A percentile compares a stretch with the other conserved stretches of the same genome.
Evolutionary conservation across 352 stramenopile species (phyloP).

Genomic region (Peronosclerospora sorghi): DNA sequence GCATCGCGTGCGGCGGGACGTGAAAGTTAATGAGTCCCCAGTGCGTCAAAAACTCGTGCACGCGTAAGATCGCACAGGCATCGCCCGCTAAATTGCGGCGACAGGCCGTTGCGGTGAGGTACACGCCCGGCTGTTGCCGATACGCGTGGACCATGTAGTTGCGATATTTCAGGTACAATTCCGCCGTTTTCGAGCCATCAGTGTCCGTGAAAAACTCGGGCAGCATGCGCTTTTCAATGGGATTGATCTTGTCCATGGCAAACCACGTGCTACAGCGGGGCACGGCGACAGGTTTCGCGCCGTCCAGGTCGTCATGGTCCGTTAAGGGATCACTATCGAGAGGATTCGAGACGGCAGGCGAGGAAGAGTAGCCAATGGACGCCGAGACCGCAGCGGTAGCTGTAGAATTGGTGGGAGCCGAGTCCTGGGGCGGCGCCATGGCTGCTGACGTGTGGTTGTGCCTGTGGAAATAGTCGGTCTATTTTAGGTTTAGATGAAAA

Average conservation of each 20-base stretch:
- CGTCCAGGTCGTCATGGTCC: too few species aligned
- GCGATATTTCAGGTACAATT: constrained; percentile 78
- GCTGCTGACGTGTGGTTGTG: too few species aligned
- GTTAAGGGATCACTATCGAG: too few species aligned
- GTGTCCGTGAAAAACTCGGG: constrained; percentile 61
- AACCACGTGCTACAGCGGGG: constrained; percentile 74
- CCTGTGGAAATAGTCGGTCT: too few species aligned
- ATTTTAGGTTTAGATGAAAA: too few species aligned
- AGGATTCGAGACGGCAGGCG: too few species aligned
- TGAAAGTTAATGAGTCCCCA: constrained; percentile 84
- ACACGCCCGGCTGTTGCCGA: constrained; percentile 65
- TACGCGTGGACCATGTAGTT: constrained; percentile 83
- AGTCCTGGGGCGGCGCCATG: too few species aligned
- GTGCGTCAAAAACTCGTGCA: constrained; percentile 80
- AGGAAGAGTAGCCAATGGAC: too few species aligned
- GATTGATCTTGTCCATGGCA: constrained; percentile 59
- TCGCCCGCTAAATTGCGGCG: constrained; percentile 71
- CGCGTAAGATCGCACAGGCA: constrained; percentile 70
- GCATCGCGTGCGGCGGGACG: constrained; percentile 62
- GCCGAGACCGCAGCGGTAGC: too few species aligned
- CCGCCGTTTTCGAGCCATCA: constrained; percentile 19
- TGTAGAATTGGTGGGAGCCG: too few species aligned
- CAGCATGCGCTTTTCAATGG: constrained; percentile 74
- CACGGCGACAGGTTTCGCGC: constrained; percentile 33
- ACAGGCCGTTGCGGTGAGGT: constrained; percentile 74